Percentiles rank a stretch among this genome's conserved stretches.
phyloP scores from a whole-genome alignment of 2,329 filamentous ascomycete genomes.

The Talaromyces sp. region DNA sequence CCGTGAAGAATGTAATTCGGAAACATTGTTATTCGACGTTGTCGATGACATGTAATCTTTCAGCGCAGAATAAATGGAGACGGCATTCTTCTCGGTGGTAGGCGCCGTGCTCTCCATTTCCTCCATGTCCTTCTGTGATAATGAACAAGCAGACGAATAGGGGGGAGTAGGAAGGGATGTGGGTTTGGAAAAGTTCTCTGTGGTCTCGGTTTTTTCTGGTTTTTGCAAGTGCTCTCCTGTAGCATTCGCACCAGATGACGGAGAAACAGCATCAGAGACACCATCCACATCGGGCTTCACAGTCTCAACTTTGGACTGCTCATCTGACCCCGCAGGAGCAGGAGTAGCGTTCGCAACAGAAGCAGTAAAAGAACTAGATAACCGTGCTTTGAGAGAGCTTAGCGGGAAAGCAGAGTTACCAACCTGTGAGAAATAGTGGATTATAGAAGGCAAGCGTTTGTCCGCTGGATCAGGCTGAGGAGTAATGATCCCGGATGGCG shows the following conservation, averaged over 20 bases:
- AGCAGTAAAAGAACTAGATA: slow-evolving; percentile 36
- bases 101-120: slow-evolving; percentile 38
- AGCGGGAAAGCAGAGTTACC: slow-evolving; percentile 76
- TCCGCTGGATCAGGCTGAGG: slow-evolving; percentile 91
- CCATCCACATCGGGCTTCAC: slow-evolving; percentile 29
- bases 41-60: slow-evolving; percentile 45
- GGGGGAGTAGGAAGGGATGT: slow-evolving; percentile 46
- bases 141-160: slow-evolving; percentile 44
- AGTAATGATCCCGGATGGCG: slow-evolving; percentile 86
- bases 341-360: slow-evolving; percentile 25
- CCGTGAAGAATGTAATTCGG: slow-evolving; percentile 36
- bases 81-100: slow-evolving; percentile 38
- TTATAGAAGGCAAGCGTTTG: slow-evolving; percentile 92
- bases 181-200: slow-evolving; percentile 32
- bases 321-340: slow-evolving; percentile 6
- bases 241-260: slow-evolving; percentile 43
- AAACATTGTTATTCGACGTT: slow-evolving; percentile 34
- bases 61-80: slow-evolving; percentile 46
- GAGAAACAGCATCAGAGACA: slow-evolving; percentile 30
- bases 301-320: slow-evolving; percentile 28
- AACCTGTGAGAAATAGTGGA: slow-evolving; percentile 99
- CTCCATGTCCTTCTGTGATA: slow-evolving; percentile 46
- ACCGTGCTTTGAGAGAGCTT: slow-evolving; percentile 44
- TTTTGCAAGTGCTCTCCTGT: slow-evolving; percentile 42
- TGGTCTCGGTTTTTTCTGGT: slow-evolving; percentile 27